Evolutionary conservation across 257 asterid species (phyloP), one percentile per base, ranked within the genome.

Genomic region (Galeopsis tetrahit): DNA sequence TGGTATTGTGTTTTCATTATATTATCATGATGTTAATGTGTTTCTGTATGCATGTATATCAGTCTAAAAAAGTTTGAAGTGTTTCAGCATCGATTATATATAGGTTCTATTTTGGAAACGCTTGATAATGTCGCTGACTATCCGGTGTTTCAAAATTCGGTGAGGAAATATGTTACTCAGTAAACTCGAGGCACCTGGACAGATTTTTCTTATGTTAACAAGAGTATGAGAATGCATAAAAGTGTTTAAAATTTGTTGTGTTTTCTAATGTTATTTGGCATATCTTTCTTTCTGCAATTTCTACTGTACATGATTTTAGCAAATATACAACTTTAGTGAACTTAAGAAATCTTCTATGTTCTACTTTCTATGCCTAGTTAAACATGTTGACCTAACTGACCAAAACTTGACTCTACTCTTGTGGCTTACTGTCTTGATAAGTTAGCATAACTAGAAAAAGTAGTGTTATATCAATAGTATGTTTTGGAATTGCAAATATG

Each of bases 401-500:
- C 35, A 63, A 8, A 8, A 15, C 9, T 40, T 39, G 14, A 15
- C 68, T 46, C 13, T 4, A 44, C 7, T 66, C 13, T 31, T 46
- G 44, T 51, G 31, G 5, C 46, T n/a, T 34, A 2, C 42, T 40
- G 15, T 56, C 66, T 69, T 51, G 72, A 51, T 51, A 44, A 67
- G 17, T 51, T 38, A 11, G 56, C 31, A 38, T 69, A 21, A 38
- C 65, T 40, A 55, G 11, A 13, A 69, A 15, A 10, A 55, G 31
- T 55, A 36, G 43, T 31, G 5, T 55, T 55, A 40, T 56, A 21
- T 38, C 38, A 68, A 13, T 56, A 7, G 33, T 28, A 55, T 10
- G 56, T 32, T 56, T 21, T 13, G 55, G 28, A n/a, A 46, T 46
- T 46, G 72, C 72, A 68, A 52, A 44, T 31, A 46, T 49, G 62